A percentile compares a stretch with the other conserved stretches of the same genome.
phyloP scores from a whole-genome alignment of 495 filamentous ascomycete genomes.

The Jackrogersella minutella region DNA sequence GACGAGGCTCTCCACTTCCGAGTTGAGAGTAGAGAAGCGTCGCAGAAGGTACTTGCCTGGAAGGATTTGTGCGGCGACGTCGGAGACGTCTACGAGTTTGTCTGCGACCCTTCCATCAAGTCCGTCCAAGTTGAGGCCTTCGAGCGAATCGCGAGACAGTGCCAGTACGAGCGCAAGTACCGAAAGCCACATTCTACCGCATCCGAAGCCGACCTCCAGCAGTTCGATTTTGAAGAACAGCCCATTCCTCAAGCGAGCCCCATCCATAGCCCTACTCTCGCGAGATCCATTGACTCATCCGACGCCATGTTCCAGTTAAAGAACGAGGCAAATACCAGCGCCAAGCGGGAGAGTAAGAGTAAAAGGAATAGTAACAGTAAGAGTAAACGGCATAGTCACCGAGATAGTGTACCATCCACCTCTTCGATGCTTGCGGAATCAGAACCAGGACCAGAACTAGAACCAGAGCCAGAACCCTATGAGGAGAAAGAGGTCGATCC shows the following conservation, averaged over 20 bases:
- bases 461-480: constrained; percentile 24
- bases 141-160: constrained; percentile 84
- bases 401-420: constrained; percentile 37
- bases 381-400: constrained; percentile 33
- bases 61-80: constrained; percentile 91
- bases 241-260: constrained; percentile 86
- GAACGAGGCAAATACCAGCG: constrained; percentile 45
- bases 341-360: constrained; percentile 47
- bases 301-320: constrained; percentile 55
- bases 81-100: constrained; percentile 94
- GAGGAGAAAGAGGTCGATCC: constrained; percentile 17
- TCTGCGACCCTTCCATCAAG: constrained; percentile 79
- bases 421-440: constrained; percentile 17
- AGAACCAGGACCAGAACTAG: not conserved
- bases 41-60: constrained; percentile 89
- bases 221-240: constrained; percentile 84
- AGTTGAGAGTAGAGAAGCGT: constrained; percentile 77
- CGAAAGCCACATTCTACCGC: constrained; percentile 79
- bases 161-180: constrained; percentile 97
- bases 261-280: constrained; percentile 68
- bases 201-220: constrained; percentile 77
- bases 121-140: constrained; percentile 79
- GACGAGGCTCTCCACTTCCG: constrained; percentile 92
- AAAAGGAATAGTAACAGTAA: no score
- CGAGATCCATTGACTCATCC: constrained; percentile 54